A percentile compares a stretch with the other conserved stretches of the same genome.
These are phyloP conservation scores for Hypomontagnella submonticulosa DNA, from an alignment of 495 filamentous ascomycete species.

Conservation along the genomic window DNA sequence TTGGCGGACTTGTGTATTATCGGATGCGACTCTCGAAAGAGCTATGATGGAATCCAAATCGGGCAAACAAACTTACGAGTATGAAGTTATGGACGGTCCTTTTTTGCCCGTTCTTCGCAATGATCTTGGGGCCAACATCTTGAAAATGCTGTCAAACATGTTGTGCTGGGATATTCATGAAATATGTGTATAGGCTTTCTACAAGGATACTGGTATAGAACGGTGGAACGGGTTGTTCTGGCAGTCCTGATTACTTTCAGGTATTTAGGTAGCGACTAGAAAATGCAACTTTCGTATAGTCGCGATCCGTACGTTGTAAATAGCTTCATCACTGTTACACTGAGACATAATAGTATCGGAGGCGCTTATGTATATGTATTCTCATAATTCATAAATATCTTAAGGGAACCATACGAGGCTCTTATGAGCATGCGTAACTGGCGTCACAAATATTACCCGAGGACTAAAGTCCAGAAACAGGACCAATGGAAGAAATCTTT, in stretches of 20 bases:
- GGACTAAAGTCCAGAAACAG: slow-evolving; percentile 7
- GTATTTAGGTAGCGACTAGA: slow-evolving; percentile 4
- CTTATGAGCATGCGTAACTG: slow-evolving; percentile 23
- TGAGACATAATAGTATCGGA: too few relatives aligned
- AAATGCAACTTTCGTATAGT: slow-evolving; percentile 19
- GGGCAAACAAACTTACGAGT: background rate
- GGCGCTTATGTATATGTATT: too few relatives aligned
- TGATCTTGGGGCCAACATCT: slow-evolving; percentile 8
- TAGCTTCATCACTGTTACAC: background rate
- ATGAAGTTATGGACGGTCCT: slow-evolving; percentile 6
- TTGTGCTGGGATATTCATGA: slow-evolving; percentile 16
- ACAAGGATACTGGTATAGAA: slow-evolving; percentile 20
- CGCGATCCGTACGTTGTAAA: background rate
- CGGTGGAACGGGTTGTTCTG: background rate
- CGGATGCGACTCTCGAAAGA: slow-evolving; percentile 1
- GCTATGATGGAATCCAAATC: slow-evolving; percentile 3
- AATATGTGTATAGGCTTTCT: slow-evolving; percentile 2
- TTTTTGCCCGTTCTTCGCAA: slow-evolving; percentile 8
- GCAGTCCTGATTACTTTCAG: slow-evolving; percentile 5
- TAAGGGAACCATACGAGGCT: too few relatives aligned
- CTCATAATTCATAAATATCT: slow-evolving; percentile 5
- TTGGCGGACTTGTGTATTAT: background rate
- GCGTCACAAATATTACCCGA: slow-evolving; percentile 35
- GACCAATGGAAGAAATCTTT: slow-evolving; percentile 25
- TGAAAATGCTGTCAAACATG: slow-evolving; percentile 2